Conservation (phyloP, 2,329 filamentous ascomycete genomes). For the Nemania sp. region DNA sequence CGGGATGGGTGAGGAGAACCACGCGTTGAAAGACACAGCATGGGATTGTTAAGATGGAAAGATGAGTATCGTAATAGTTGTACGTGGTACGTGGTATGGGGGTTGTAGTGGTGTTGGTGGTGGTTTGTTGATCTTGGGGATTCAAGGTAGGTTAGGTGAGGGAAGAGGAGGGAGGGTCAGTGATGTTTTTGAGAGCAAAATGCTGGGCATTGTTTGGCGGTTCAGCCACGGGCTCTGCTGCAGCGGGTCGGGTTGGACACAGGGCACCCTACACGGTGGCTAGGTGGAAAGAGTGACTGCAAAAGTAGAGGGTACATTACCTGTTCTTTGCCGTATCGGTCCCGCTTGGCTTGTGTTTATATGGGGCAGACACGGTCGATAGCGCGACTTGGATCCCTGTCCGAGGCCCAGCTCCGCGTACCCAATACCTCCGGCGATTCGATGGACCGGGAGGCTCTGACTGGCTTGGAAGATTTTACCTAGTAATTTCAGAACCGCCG, state of each 20-base stretch:
- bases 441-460: not conserved
- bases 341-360: slow-evolving; percentile 25
- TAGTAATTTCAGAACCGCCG: slow-evolving; percentile 16
- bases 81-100: not conserved
- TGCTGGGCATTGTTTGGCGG: slow-evolving; percentile 35
- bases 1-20: slow-evolving; percentile 6
- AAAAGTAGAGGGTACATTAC: slow-evolving; percentile 31
- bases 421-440: slow-evolving; percentile 19
- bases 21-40: too few relatives aligned
- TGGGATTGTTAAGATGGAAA: slow-evolving; percentile 8
- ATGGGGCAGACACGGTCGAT: slow-evolving; percentile 31
- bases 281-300: slow-evolving; percentile 12
- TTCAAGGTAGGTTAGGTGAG: slow-evolving; percentile 11
- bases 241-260: slow-evolving; percentile 17
- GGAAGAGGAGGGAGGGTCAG: slow-evolving; percentile 25
- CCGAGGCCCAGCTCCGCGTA: slow-evolving; percentile 18
- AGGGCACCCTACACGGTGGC: slow-evolving; percentile 7
- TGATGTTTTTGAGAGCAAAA: slow-evolving; percentile 36
- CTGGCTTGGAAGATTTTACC: too few relatives aligned
- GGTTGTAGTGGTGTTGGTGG: slow-evolving; percentile 18
- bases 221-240: slow-evolving; percentile 21
- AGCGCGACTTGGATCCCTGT: slow-evolving; percentile 31
- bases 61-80: slow-evolving; percentile 1
- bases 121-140: slow-evolving; percentile 26
- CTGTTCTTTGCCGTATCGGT: slow-evolving; percentile 11